A percentile compares a stretch with the other conserved stretches of the same genome.
phyloP scores from a whole-genome alignment of 768 basidiomycete species.

The Naematelia encephala region DNA sequence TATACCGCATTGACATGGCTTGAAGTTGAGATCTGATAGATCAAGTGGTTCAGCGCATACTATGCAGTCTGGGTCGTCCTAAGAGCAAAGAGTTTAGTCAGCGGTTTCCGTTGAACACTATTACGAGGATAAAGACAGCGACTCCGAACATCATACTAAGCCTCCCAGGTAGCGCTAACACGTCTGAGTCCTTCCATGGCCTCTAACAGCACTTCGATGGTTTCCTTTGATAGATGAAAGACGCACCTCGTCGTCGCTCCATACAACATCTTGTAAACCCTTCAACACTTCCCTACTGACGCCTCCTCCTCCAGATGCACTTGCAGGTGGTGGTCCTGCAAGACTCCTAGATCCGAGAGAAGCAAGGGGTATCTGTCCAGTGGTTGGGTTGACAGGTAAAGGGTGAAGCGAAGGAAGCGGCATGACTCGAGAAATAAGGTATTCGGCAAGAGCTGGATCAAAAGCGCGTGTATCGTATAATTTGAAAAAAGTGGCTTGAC shows the following conservation, averaged over 20 bases:
- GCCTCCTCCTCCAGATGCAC: conserved; percentile 29
- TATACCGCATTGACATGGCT: conserved; percentile 97
- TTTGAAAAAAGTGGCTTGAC: no score
- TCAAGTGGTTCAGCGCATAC: conserved; percentile 99
- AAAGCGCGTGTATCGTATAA: not conserved
- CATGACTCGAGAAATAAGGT: conserved; percentile 12
- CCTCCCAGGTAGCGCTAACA: no score
- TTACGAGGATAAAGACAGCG: no score
- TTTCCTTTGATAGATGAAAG: not conserved
- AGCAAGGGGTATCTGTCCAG: conserved; percentile 33
- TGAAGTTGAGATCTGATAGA: conserved; percentile 97
- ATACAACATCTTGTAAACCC: conserved; percentile 50
- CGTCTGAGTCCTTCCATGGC: no score
- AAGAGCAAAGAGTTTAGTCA: conserved; percentile 5
- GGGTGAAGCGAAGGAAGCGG: conserved; percentile 35
- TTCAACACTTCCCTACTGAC: conserved; percentile 48
- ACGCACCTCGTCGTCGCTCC: conserved; percentile 52
- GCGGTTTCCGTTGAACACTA: no score
- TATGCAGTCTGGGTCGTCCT: conserved; percentile 98
- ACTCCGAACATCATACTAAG: no score
- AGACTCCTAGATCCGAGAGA: conserved; percentile 11
- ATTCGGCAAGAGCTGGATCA: not conserved
- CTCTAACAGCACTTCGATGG: no score
- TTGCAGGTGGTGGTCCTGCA: conserved; percentile 17
- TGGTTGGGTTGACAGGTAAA: conserved; percentile 43